These are phyloP conservation scores for Acorus calamus DNA, from an alignment of 106 monocot species.

Conservation along the genomic window DNA sequence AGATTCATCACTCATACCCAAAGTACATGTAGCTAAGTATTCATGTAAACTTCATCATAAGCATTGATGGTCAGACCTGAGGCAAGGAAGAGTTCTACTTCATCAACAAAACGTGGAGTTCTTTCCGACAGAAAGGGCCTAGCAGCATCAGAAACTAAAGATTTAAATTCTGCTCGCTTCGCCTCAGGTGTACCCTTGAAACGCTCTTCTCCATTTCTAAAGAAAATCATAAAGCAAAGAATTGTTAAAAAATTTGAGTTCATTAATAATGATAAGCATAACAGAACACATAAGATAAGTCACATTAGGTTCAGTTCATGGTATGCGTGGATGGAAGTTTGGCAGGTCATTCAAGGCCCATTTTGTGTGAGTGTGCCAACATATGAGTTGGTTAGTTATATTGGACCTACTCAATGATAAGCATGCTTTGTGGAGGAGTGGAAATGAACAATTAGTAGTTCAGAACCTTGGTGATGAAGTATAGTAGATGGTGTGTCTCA, in stretches of 20 bases:
- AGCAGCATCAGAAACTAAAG: constrained; percentile 47
- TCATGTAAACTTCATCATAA: constrained; percentile 60
- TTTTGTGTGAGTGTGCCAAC: too few species aligned
- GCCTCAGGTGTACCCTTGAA: constrained; percentile 21
- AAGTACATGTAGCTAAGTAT: constrained; percentile 4
- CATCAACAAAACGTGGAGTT: constrained; percentile 47
- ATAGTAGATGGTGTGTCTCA: too few species aligned
- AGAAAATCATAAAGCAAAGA: not conserved
- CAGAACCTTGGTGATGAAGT: too few species aligned
- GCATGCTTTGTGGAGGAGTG: too few species aligned
- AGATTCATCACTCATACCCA: not conserved
- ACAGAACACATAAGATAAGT: too few species aligned
- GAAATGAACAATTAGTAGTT: too few species aligned
- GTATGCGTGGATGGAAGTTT: too few species aligned
- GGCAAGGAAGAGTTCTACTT: constrained; percentile 71
- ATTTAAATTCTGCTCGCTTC: constrained; percentile 44
- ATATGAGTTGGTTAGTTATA: too few species aligned
- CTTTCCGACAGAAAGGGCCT: constrained; percentile 39
- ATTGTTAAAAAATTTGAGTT: not conserved
- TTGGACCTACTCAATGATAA: too few species aligned
- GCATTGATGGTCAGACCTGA: constrained; percentile 69
- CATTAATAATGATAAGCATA: not conserved
- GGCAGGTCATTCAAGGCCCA: too few species aligned
- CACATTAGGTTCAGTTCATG: too few species aligned
- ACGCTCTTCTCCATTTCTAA: constrained; percentile 21